Evolutionary conservation across 352 stramenopile genomes (phyloP), one percentile per base, ranked within the genome.

Genomic region (Thraustochytrium sp.): DNA sequence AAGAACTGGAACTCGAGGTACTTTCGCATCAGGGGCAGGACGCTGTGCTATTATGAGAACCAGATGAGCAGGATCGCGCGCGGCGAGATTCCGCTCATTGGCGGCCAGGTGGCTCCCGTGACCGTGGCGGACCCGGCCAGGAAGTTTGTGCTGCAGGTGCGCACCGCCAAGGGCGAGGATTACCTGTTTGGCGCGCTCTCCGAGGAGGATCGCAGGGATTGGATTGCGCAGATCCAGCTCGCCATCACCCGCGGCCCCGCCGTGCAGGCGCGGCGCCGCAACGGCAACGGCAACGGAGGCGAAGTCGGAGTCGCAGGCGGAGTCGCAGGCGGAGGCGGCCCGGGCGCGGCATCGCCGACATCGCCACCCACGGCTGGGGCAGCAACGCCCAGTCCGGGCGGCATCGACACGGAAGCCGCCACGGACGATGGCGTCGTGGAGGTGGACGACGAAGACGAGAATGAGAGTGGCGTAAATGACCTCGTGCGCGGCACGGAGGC

Each of bases 1-100:
- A 80, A 80, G 18, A 80, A 80, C 5, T 80, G 68, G 68, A 80
- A 80, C n/a, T 49, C 31, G 44, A 49, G 68, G 42, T 80, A 80
- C 49, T 80, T 80, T 72, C 68, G 68, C 23, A 46, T 80, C n/a
- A 42, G 68, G 21, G 68, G 68, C 38, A 23, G 68, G 5, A 80
- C 68, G 31, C 51, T 80, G 46, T 80, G 68, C 68, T 80, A 80
- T 26, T 80, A 80, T 40, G 68, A 80, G 3, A 65, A 8, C 31
- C 68, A 80, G 53, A 80, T 29, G 68, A 80, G 68, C 68, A 61
- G 40, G 68, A 16, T 80, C 26, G 68, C 68, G n/a, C 34, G 53
- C 34, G 68, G 68, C 13, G 68, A 80, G 68, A 80, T 80, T n/a
- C 68, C 68, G 31, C 68, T 80, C 53, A 80, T 63, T 16, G 68